These are phyloP conservation scores for Dendrobium chrysotoxum DNA, from an alignment of 106 monocot genomes.

Conservation along the genomic window DNA sequence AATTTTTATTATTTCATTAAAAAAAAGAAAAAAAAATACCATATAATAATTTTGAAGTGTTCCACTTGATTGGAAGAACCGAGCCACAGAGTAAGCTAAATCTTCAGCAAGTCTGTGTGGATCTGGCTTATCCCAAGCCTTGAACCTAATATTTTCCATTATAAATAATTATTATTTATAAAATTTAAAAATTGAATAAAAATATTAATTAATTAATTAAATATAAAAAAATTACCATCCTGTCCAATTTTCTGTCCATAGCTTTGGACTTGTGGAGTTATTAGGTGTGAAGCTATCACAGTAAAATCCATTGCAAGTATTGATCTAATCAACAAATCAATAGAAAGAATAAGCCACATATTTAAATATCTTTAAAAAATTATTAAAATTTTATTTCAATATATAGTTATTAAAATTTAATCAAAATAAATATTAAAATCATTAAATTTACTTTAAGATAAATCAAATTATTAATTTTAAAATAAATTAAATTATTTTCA, in stretches of 20 bases:
- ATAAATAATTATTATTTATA: no score
- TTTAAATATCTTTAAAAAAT: no score
- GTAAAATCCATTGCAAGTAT: conserved; percentile 65
- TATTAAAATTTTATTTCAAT: no score
- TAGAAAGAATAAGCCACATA: neutral
- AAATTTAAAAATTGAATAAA: no score
- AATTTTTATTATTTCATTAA: neutral
- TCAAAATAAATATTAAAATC: no score
- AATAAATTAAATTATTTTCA: no score
- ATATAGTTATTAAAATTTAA: no score
- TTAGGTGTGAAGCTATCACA: conserved; percentile 42
- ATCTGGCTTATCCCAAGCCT: conserved; percentile 43
- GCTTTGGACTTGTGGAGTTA: conserved; percentile 42
- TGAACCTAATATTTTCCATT: conserved; percentile 31
- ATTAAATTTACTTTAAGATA: no score
- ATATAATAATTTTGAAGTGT: conserved; percentile 68
- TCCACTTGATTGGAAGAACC: conserved; percentile 51
- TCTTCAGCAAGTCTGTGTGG: conserved; percentile 60
- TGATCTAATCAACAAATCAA: conserved; percentile 32
- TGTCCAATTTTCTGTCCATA: conserved; percentile 83
- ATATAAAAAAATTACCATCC: conserved; percentile 38
- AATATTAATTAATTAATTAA: neutral
- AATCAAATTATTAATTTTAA: no score
- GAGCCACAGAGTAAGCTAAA: conserved; percentile 47
- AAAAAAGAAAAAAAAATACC: conserved; percentile 15